Conservation (phyloP, 257 asterid species). For the Ballota nigra region DNA sequence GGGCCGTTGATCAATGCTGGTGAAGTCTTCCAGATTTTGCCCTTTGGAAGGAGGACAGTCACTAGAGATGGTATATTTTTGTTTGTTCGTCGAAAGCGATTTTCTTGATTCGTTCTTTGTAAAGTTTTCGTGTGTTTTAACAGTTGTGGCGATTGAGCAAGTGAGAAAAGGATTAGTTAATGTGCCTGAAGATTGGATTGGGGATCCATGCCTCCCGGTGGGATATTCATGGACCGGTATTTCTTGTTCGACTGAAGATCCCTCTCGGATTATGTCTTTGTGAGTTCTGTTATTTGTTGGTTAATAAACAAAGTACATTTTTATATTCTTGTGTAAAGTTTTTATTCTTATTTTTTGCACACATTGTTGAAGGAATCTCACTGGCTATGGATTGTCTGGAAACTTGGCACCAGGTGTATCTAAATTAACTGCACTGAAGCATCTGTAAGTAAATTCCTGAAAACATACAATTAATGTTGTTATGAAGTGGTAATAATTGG, state of each 20-base stretch:
- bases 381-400: conserved; percentile 62
- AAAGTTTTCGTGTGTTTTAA: not conserved
- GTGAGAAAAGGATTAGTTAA: conserved; percentile 33
- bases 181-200: conserved; percentile 70
- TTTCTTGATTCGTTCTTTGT: not conserved
- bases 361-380: conserved; percentile 56
- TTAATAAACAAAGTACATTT: not conserved
- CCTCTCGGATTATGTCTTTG: conserved; percentile 55
- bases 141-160: conserved; percentile 66
- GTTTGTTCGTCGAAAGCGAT: not conserved
- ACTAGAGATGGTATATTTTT: conserved; percentile 64
- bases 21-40: conserved; percentile 63
- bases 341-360: not conserved
- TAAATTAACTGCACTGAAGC: conserved; percentile 55
- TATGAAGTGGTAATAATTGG: conserved; percentile 1
- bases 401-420: conserved; percentile 48
- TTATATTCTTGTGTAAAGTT: not conserved
- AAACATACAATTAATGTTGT: not conserved
- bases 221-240: conserved; percentile 74
- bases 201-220: conserved; percentile 85
- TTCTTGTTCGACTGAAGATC: conserved; percentile 36
- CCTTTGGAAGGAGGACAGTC: conserved; percentile 52
- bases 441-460: conserved; percentile 54
- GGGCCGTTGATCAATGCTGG: conserved; percentile 90
- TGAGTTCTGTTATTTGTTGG: conserved; percentile 32